A percentile compares a stretch with the other conserved stretches of the same genome.
Conservation (phyloP, 305 asterid species). For the Fraxinus sp. region DNA sequence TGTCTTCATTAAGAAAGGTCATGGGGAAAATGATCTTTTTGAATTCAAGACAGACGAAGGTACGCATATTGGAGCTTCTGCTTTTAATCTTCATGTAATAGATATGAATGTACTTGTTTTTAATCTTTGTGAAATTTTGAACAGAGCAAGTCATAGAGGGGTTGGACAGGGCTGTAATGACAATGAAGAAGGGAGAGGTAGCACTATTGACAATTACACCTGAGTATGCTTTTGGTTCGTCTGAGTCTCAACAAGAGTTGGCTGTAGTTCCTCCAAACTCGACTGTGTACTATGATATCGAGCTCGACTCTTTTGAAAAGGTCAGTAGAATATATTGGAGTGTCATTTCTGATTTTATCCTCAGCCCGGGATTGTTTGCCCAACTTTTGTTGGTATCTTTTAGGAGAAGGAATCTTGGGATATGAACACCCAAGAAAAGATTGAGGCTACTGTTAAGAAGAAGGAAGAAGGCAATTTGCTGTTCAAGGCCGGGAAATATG, state of each 20-base stretch:
- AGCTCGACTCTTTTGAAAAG: constrained; percentile 82
- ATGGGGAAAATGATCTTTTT: constrained; percentile 53
- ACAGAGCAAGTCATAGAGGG: constrained; percentile 91
- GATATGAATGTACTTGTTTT: not conserved
- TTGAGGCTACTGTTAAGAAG: constrained; percentile 72
- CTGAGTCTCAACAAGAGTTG: constrained; percentile 67
- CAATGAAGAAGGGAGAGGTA: constrained; percentile 85
- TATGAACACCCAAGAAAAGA: constrained; percentile 70
- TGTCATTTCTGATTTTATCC: not conserved
- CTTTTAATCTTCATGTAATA: not conserved
- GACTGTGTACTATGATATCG: constrained; percentile 62
- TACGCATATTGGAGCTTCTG: constrained; percentile 4
- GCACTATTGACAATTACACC: constrained; percentile 68
- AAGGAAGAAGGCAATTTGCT: constrained; percentile 79
- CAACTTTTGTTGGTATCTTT: not conserved
- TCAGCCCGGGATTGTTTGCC: not conserved
- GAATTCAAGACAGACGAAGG: constrained; percentile 86
- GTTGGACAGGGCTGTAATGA: constrained; percentile 61
- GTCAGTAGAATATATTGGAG: constrained; percentile 29
- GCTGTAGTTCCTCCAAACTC: constrained; percentile 82
- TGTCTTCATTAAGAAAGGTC: constrained; percentile 58
- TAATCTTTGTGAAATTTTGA: not conserved
- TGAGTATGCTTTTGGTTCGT: constrained; percentile 74
- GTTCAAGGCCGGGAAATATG: constrained; percentile 73
- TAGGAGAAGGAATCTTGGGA: constrained; percentile 97